Evolutionary conservation across 805 yeast genomes (phyloP), one percentile per base, ranked within the genome.

Genomic region (Cyberlindnera euphorbiiphila): DNA sequence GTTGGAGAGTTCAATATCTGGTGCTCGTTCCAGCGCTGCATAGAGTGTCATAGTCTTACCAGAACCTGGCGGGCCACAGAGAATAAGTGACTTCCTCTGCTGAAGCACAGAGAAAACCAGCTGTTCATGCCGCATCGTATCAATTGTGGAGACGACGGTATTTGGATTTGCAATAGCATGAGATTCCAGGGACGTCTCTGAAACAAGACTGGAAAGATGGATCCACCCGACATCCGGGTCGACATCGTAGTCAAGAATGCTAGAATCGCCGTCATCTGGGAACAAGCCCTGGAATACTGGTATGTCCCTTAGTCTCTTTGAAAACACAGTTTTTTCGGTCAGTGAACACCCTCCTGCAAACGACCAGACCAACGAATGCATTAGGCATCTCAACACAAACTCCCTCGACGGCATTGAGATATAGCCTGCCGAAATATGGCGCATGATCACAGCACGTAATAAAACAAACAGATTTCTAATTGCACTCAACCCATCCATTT

Each of bases 11-110:
- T 78, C 83, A 41, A 77, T 65, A 12, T 71, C 67, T 0, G 79
- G 70, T 0, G 82, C 69, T 36, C 65, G 66, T 30, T 85, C 64
- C 27, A 91, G 55, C 0, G 87, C 79, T 32, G 81, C 76, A 47
- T 85, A 69, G 14, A 91, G 61, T 0, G 89, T 78, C 98, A 91
- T 89, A 0, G 98, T 89, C 56, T 91, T 91, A 41, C 98, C 98
- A 0, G 96, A 83, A 4, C 98, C 98, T 0, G 98, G 97, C 0
- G 98, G 98, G 3, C 98, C 98, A 60, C 96, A 87, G 16, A 91
- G 65, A 19, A 91, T 65, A 13, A 86, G 56, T 0, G 94, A 76
- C 26, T 63, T 62, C 37, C 73, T 80, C 30, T 74, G 74, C 23
- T 66, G 65, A 25, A 89, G 51, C 2, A 84, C 57, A 0, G 78